A percentile compares a stretch with the other conserved stretches of the same genome.
Evolutionary conservation across 2,329 filamentous ascomycete genomes (phyloP).

Genomic region (Aspergillus awamori): DNA sequence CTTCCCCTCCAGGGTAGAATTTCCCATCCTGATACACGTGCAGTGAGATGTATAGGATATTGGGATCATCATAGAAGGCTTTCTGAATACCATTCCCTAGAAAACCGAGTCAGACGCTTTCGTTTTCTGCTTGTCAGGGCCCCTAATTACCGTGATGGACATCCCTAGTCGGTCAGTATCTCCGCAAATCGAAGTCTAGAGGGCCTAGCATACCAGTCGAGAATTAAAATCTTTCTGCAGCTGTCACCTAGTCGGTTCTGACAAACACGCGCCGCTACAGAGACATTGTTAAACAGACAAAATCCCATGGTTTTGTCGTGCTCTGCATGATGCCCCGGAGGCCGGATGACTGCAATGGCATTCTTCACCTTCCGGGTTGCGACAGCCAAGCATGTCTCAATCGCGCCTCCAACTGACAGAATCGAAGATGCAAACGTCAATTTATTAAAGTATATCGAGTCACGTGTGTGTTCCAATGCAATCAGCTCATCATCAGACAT

Average conservation of each 20-base stretch:
- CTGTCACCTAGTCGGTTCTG: slow-evolving; percentile 76
- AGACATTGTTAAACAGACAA: slow-evolving; percentile 97
- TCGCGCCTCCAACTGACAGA: slow-evolving; percentile 86
- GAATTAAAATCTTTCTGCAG: slow-evolving; percentile 86
- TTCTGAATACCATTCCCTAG: slow-evolving; percentile 93
- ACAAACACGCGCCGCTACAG: slow-evolving; percentile 85
- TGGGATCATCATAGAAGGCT: slow-evolving; percentile 92
- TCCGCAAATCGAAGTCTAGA: neutral
- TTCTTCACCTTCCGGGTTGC: slow-evolving; percentile 84
- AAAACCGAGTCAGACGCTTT: slow-evolving; percentile 22
- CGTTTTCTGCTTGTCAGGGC: neutral
- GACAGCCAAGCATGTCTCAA: slow-evolving; percentile 94
- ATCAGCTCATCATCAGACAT: slow-evolving; percentile 65
- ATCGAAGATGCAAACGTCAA: slow-evolving; percentile 79
- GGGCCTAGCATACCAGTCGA: slow-evolving; percentile 78
- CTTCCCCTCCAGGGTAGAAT: slow-evolving; percentile 75
- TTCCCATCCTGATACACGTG: slow-evolving; percentile 82
- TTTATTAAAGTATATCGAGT: slow-evolving; percentile 81
- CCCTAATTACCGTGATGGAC: slow-evolving; percentile 62
- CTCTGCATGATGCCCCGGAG: slow-evolving; percentile 94
- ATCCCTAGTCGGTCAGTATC: slow-evolving; percentile 52
- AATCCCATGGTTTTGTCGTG: slow-evolving; percentile 85
- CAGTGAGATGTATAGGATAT: slow-evolving; percentile 91
- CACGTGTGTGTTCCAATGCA: slow-evolving; percentile 67
- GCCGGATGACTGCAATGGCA: slow-evolving; percentile 90